Evolutionary conservation across 2,329 filamentous ascomycete species (phyloP).

Genomic region (Fusarium metavorans): DNA sequence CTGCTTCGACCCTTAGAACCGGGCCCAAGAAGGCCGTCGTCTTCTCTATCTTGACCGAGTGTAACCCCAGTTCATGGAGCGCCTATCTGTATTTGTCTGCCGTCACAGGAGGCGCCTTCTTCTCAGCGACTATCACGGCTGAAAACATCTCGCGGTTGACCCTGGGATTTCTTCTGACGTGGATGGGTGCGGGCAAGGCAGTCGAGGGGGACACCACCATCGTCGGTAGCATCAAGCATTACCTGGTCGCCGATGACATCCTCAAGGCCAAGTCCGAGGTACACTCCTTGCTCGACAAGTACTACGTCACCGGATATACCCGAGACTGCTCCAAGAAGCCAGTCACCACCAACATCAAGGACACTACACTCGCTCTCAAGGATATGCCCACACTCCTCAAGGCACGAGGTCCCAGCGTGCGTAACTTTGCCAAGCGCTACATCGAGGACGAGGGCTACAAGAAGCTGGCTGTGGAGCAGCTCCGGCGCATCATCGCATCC

Average conservation of each 20-base stretch:
- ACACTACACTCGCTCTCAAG: conserved; percentile 29
- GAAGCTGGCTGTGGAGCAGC: conserved; percentile 52
- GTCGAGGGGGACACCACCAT: conserved; percentile 14
- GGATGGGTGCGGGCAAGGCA: conserved; percentile 37
- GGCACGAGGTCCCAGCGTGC: conserved; percentile 38
- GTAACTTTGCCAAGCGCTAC: conserved; percentile 57
- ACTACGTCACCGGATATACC: not conserved
- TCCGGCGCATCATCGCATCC: conserved; percentile 56
- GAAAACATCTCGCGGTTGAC: conserved; percentile 56
- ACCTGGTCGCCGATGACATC: conserved; percentile 29
- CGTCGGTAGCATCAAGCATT: conserved; percentile 21
- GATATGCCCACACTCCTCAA: conserved; percentile 42
- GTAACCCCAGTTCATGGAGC: conserved; percentile 34
- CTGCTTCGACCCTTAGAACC: conserved; percentile 48
- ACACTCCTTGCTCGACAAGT: not conserved
- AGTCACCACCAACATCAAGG: conserved; percentile 8
- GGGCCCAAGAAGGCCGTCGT: conserved; percentile 56
- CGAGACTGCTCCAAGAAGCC: not conserved
- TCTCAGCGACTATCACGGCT: conserved; percentile 46
- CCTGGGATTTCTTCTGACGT: conserved; percentile 43
- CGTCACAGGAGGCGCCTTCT: conserved; percentile 56
- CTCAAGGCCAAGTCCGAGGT: conserved; percentile 11
- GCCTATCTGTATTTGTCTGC: conserved; percentile 57
- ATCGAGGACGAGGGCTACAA: conserved; percentile 53
- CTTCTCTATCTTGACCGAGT: conserved; percentile 55